A percentile compares a stretch with the other conserved stretches of the same genome.
These are phyloP conservation scores for Salinomyces thailandicus DNA, from an alignment of 2,329 filamentous ascomycete genomes.

Conservation along the genomic window DNA sequence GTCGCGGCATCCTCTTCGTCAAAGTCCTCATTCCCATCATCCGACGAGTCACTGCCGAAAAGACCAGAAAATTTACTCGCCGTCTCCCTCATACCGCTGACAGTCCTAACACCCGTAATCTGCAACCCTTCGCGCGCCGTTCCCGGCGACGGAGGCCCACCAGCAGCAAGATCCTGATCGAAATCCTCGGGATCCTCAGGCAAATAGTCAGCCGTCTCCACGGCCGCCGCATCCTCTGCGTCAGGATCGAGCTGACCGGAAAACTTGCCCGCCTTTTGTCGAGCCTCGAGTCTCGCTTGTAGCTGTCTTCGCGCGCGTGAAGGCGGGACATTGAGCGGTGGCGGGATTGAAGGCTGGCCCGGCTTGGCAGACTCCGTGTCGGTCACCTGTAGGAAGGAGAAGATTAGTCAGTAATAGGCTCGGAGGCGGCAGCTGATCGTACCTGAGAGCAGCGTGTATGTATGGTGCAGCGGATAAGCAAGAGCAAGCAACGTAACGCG, in stretches of 20 bases:
- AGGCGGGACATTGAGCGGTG: constrained; percentile 74
- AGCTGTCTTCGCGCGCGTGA: constrained; percentile 79
- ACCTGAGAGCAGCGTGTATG: constrained; percentile 4
- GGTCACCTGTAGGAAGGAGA: constrained; percentile 3
- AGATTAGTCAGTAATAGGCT: constrained; percentile 8
- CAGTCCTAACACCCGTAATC: constrained; percentile 17
- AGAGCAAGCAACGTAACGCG: not conserved
- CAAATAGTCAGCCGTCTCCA: constrained; percentile 22
- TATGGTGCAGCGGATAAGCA: not conserved
- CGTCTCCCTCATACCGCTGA: constrained; percentile 8
- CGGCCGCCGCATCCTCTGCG: constrained; percentile 20
- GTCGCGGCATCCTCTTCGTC: constrained; percentile 11
- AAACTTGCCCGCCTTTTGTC: constrained; percentile 22
- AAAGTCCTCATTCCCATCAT: constrained; percentile 34
- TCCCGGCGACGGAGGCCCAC: not conserved
- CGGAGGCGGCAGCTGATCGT: constrained; percentile 4
- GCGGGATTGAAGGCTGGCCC: constrained; percentile 45
- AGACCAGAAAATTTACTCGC: constrained; percentile 18
- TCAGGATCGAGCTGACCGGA: constrained; percentile 24
- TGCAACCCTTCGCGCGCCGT: constrained; percentile 11
- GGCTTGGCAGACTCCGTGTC: no score
- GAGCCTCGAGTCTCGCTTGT: constrained; percentile 66
- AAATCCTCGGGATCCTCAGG: constrained; percentile 19
- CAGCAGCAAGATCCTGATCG: constrained; percentile 6
- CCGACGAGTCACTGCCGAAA: constrained; percentile 21